phyloP scores from a whole-genome alignment of 2,329 filamentous ascomycete genomes.

The Phialophora expanda region DNA sequence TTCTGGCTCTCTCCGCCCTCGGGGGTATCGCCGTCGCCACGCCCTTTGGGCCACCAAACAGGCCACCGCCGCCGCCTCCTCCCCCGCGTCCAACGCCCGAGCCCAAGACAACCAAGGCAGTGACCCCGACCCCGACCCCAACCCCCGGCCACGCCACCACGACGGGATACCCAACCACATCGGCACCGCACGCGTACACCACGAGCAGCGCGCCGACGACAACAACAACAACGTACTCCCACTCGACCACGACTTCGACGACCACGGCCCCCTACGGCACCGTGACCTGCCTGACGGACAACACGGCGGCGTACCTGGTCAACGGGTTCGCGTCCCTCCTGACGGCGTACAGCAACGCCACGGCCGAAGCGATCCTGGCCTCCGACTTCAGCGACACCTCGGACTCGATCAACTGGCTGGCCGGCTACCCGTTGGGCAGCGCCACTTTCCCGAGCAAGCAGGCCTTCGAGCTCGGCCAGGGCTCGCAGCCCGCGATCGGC shows the following conservation, averaged over 20 bases:
- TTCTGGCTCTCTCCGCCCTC: conserved; percentile 8
- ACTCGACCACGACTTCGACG: not conserved
- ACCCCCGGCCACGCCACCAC: not conserved
- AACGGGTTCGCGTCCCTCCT: conserved; percentile 32
- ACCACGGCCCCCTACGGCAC: not conserved
- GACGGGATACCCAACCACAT: not conserved
- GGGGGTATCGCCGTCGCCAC: conserved; percentile 11
- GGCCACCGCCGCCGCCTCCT: not conserved
- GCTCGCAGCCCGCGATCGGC: conserved; percentile 42
- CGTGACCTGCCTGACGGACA: conserved; percentile 26
- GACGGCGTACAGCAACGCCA: conserved; percentile 31
- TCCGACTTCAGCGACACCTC: conserved; percentile 43
- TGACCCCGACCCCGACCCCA: not conserved
- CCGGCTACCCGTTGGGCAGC: conserved; percentile 40
- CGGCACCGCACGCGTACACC: not conserved
- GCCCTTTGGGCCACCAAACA: not conserved
- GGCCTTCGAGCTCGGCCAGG: conserved; percentile 42
- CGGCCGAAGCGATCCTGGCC: conserved; percentile 37
- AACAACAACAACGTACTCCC: not conserved
- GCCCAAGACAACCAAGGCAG: not conserved
- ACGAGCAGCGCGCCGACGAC: not conserved
- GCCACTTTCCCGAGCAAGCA: conserved; percentile 43
- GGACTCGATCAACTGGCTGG: conserved; percentile 42
- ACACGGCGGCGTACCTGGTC: conserved; percentile 28
- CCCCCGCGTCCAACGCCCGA: not conserved